Evolutionary conservation across 495 filamentous ascomycete genomes (phyloP).

Genomic region (Neurospora sp.): DNA sequence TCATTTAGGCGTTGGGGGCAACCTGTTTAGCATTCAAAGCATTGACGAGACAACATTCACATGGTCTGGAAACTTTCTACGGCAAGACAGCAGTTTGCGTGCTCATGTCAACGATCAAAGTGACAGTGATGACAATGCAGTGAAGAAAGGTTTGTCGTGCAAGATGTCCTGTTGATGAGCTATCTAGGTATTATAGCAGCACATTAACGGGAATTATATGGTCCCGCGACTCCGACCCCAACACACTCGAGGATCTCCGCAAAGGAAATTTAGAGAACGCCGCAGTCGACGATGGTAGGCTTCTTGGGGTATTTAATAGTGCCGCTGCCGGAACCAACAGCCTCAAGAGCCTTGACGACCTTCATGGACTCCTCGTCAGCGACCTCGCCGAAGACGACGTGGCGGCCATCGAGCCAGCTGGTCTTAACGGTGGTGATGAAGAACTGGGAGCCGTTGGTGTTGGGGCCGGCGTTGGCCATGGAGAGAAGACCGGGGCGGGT

Average conservation of each 20-base stretch:
- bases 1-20: neutral
- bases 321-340: constrained; percentile 52
- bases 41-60: neutral
- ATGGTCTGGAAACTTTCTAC: neutral
- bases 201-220: neutral
- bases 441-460: constrained; percentile 76
- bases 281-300: constrained; percentile 56
- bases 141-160: neutral
- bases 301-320: constrained; percentile 51
- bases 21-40: neutral
- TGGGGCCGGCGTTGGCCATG: constrained; percentile 75
- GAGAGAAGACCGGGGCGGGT: constrained; percentile 54
- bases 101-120: neutral
- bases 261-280: constrained; percentile 37
- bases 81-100: neutral
- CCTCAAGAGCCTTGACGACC: constrained; percentile 66
- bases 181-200: neutral
- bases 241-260: neutral
- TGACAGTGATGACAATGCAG: neutral
- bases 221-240: neutral
- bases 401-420: constrained; percentile 65
- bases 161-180: neutral
- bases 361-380: constrained; percentile 50
- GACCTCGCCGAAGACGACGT: constrained; percentile 77
- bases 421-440: constrained; percentile 68